phyloP scores from a whole-genome alignment of 2,329 filamentous ascomycete genomes.

The Cyphellophora europaea region DNA sequence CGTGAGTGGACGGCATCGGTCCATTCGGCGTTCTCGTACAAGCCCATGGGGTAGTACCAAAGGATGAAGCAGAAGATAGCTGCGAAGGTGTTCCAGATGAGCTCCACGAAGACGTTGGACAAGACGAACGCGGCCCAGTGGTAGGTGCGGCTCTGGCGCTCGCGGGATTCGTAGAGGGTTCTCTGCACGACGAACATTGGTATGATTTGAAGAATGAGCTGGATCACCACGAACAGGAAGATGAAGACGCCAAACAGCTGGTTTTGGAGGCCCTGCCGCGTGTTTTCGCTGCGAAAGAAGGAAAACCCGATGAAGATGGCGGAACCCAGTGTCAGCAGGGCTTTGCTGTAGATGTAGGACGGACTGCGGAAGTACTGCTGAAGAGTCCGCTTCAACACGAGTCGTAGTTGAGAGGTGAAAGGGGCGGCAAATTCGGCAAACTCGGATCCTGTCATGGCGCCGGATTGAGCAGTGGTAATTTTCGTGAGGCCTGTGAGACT shows the following conservation, averaged over 20 bases:
- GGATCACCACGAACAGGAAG: conserved; percentile 17
- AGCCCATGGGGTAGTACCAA: conserved; percentile 57
- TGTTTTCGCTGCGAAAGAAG: conserved; percentile 12
- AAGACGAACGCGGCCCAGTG: conserved; percentile 65
- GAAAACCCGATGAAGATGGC: conserved; percentile 20
- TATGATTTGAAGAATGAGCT: conserved; percentile 40
- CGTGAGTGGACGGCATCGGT: conserved; percentile 61
- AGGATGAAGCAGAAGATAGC: conserved; percentile 53
- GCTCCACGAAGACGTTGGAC: conserved; percentile 60
- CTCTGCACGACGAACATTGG: conserved; percentile 49
- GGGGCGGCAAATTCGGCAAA: conserved; percentile 69
- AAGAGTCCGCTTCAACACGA: conserved; percentile 62
- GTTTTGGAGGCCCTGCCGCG: conserved; percentile 20
- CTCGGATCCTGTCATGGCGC: conserved; percentile 33
- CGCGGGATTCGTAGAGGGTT: conserved; percentile 49
- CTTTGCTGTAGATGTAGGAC: conserved; percentile 62
- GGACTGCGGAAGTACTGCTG: conserved; percentile 63
- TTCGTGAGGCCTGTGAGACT: conserved; percentile 34
- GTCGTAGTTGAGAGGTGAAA: conserved; percentile 54
- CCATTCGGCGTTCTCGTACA: conserved; percentile 42
- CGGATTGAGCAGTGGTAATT: conserved; percentile 36
- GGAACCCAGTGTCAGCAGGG: conserved; percentile 25
- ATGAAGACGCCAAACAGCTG: conserved; percentile 20
- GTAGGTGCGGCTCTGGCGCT: conserved; percentile 58
- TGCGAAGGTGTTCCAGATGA: conserved; percentile 57